A percentile compares a stretch with the other conserved stretches of the same genome.
Conservation (phyloP, 768 basidiomycete species). For the Rhodosporidiobolus sp. region DNA sequence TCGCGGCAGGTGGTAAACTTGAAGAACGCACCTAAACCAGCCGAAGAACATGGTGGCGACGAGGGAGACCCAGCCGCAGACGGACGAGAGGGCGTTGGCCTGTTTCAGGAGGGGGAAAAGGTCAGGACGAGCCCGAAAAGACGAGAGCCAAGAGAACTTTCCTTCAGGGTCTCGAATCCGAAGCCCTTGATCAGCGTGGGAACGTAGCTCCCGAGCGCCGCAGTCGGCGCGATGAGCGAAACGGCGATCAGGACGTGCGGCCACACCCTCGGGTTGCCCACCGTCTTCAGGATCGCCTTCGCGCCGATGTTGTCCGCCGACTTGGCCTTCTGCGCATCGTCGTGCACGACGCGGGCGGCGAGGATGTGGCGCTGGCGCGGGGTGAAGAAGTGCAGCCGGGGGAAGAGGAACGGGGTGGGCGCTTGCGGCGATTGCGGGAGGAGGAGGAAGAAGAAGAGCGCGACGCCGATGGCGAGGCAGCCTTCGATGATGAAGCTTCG, state of each 20-base stretch:
- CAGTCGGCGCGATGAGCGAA: constrained; percentile 29
- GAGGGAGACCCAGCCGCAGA: constrained; percentile 43
- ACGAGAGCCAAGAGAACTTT: background rate
- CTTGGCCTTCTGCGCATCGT: constrained; percentile 44
- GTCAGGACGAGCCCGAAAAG: background rate
- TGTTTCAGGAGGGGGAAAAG: background rate
- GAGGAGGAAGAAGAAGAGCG: constrained; percentile 41
- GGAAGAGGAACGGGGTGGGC: constrained; percentile 42
- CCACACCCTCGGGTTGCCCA: constrained; percentile 40
- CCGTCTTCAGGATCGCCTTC: constrained; percentile 32
- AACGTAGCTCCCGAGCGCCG: constrained; percentile 38
- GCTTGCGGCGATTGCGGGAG: constrained; percentile 42
- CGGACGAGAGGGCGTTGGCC: constrained; percentile 46
- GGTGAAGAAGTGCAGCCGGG: constrained; percentile 35
- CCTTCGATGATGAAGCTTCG: constrained; percentile 41
- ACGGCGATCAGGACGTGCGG: constrained; percentile 40
- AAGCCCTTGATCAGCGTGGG: constrained; percentile 40
- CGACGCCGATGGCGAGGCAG: constrained; percentile 41
- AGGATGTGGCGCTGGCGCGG: constrained; percentile 44
- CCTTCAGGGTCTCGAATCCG: constrained; percentile 39
- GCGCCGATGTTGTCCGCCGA: constrained; percentile 20
- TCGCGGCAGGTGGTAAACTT: no score
- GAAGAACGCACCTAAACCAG: no score
- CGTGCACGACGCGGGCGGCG: constrained; percentile 38
- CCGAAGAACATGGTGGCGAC: constrained; percentile 38